Evolutionary conservation across 257 asterid species (phyloP).

Genomic region (Linderniella brevidens): DNA sequence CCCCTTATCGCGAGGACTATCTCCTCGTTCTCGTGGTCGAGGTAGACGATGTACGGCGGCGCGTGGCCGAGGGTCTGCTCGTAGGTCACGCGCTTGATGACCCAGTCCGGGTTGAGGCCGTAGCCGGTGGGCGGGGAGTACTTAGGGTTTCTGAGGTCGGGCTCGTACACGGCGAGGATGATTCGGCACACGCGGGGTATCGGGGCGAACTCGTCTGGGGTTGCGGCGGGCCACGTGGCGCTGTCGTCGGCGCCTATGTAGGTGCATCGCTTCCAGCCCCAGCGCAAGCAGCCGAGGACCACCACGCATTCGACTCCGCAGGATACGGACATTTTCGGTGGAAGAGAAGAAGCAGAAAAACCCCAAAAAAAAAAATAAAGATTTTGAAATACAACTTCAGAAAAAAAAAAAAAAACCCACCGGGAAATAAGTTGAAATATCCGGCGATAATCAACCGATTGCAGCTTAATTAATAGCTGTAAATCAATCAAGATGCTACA

Average conservation of each 20-base stretch:
- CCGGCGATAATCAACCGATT: too few relatives aligned
- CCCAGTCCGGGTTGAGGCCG: slow-evolving; percentile 54
- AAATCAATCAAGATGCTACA: too few relatives aligned
- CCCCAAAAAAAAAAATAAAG: too few relatives aligned
- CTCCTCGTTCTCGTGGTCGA: slow-evolving; percentile 59
- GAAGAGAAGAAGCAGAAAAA: too few relatives aligned
- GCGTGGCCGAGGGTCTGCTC: slow-evolving; percentile 66
- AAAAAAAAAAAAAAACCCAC: too few relatives aligned
- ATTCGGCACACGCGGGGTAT: slow-evolving; percentile 71
- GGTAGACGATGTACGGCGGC: slow-evolving; percentile 72
- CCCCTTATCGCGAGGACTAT: slow-evolving; percentile 82
- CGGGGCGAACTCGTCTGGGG: slow-evolving; percentile 57
- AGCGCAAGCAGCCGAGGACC: slow-evolving; percentile 62
- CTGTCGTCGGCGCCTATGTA: slow-evolving; percentile 87
- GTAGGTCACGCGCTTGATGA: slow-evolving; percentile 64
- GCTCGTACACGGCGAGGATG: slow-evolving; percentile 74
- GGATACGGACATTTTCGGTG: slow-evolving; percentile 35
- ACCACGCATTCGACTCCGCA: slow-evolving; percentile 72
- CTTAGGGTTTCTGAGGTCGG: slow-evolving; percentile 46
- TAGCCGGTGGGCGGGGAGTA: slow-evolving; percentile 49
- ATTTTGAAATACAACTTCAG: too few relatives aligned
- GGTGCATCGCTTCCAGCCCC: slow-evolving; percentile 99
- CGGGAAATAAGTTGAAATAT: too few relatives aligned
- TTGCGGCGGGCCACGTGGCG: slow-evolving; percentile 68
- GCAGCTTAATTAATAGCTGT: too few relatives aligned